Conservation (phyloP, 2,329 filamentous ascomycete genomes). For the Penicillium concentricum region DNA sequence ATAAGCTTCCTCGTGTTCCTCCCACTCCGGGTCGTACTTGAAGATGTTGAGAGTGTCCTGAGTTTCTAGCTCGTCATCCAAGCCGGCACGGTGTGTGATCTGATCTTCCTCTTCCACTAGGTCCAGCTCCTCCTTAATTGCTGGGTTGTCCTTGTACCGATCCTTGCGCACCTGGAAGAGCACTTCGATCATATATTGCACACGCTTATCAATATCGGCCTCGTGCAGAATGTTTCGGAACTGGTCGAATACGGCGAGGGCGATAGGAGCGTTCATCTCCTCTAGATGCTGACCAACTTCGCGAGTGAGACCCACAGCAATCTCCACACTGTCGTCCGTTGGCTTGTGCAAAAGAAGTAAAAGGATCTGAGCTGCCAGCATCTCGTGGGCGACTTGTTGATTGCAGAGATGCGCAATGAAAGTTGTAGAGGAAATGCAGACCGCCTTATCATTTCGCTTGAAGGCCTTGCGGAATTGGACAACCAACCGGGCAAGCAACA, state of each 20-base stretch:
- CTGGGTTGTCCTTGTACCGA: conserved; percentile 91
- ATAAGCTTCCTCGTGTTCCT: conserved; percentile 88
- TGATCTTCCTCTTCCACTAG: conserved; percentile 97
- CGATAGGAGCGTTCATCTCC: conserved; percentile 88
- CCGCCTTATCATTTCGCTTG: conserved; percentile 93
- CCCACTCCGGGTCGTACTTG: conserved; percentile 87
- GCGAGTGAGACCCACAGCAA: conserved; percentile 87
- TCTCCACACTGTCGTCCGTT: conserved; percentile 96
- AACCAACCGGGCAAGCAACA: conserved; percentile 79
- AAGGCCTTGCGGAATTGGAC: conserved; percentile 95
- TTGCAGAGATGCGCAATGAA: conserved; percentile 96
- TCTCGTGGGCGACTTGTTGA: conserved; percentile 92
- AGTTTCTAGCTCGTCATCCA: conserved; percentile 81
- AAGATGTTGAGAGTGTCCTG: conserved; percentile 92
- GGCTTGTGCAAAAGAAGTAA: conserved; percentile 91
- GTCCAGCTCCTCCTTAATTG: conserved; percentile 88
- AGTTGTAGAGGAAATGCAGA: conserved; percentile 87
- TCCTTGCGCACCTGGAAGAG: conserved; percentile 96
- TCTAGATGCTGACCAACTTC: conserved; percentile 94
- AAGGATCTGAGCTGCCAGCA: conserved; percentile 87
- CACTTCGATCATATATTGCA: conserved; percentile 99
- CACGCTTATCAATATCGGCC: conserved; percentile 92
- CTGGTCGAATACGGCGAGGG: conserved; percentile 89
- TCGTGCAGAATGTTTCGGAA: conserved; percentile 95
- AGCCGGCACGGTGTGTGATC: conserved; percentile 80